phyloP scores from a whole-genome alignment of 805 yeast species.

The Barnettozyma vustinii region DNA sequence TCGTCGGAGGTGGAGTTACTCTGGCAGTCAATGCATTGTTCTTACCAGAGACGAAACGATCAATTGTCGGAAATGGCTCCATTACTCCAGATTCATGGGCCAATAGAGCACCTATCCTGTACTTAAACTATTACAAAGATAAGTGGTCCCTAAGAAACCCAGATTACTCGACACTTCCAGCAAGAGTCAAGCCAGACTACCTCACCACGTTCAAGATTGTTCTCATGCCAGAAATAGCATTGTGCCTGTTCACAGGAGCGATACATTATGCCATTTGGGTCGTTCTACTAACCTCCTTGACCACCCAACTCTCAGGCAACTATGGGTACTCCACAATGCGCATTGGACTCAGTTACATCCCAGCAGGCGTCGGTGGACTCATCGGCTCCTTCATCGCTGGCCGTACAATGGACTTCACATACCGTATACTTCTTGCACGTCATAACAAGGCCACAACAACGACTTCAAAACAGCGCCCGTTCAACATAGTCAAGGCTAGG shows the following conservation, averaged over 20 bases:
- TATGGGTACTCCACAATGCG: constrained; percentile 50
- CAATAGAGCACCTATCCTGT: neutral
- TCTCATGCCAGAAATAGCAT: constrained; percentile 39
- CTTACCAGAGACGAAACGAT: constrained; percentile 71
- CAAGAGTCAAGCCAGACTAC: too few species aligned
- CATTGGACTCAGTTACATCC: constrained; percentile 68
- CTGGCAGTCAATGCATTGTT: constrained; percentile 29
- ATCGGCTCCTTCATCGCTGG: constrained; percentile 59
- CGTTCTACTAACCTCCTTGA: constrained; percentile 59
- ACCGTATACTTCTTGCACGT: constrained; percentile 26
- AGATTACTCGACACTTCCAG: constrained; percentile 12
- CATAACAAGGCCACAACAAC: constrained; percentile 24
- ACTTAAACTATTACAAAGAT: neutral
- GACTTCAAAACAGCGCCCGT: constrained; percentile 47
- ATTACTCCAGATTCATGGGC: too few species aligned
- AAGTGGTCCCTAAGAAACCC: constrained; percentile 23
- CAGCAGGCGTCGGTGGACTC: constrained; percentile 66
- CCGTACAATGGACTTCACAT: constrained; percentile 45
- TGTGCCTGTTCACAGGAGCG: constrained; percentile 30
- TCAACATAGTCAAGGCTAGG: constrained; percentile 20
- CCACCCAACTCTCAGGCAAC: constrained; percentile 43
- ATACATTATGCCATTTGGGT: constrained; percentile 68
- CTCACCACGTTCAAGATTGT: constrained; percentile 29
- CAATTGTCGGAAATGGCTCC: too few species aligned
- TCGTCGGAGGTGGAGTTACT: constrained; percentile 48